phyloP scores from a whole-genome alignment of 495 filamentous ascomycete species.

The Xanthoparmelia taractica region DNA sequence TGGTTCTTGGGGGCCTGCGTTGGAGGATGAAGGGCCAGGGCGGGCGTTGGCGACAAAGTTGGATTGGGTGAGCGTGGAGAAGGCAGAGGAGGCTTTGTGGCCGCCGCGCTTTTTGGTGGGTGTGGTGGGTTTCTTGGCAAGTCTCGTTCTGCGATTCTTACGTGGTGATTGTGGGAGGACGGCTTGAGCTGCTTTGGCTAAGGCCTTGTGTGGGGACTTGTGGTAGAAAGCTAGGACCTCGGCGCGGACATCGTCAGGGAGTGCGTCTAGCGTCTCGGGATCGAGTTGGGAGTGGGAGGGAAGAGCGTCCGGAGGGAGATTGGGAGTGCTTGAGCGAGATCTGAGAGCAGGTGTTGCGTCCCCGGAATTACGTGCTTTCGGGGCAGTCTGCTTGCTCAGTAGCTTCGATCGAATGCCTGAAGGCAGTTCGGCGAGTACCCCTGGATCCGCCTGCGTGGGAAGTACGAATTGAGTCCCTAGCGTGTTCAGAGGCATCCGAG shows the following conservation, averaged over 20 bases:
- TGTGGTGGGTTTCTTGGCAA: slow-evolving; percentile 44
- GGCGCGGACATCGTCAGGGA: slow-evolving; percentile 75
- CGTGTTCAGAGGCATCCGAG: slow-evolving; percentile 63
- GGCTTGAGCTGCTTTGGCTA: slow-evolving; percentile 37
- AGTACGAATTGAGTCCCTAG: slow-evolving; percentile 82
- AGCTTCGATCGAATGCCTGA: slow-evolving; percentile 70
- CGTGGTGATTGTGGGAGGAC: slow-evolving; percentile 52
- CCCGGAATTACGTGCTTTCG: slow-evolving; percentile 30
- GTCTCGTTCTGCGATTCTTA: slow-evolving; percentile 40
- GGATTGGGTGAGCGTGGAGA: slow-evolving; percentile 53
- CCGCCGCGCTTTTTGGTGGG: slow-evolving; percentile 51
- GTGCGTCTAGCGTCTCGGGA: slow-evolving; percentile 62
- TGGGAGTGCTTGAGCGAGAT: slow-evolving; percentile 26
- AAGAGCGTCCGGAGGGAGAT: slow-evolving; percentile 24
- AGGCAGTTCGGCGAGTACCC: slow-evolving; percentile 68
- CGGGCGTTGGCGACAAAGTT: slow-evolving; percentile 47
- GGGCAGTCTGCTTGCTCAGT: slow-evolving; percentile 37
- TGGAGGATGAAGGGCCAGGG: neutral
- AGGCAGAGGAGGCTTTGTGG: slow-evolving; percentile 34
- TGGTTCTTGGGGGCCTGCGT: neutral
- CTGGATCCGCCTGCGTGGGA: slow-evolving; percentile 68
- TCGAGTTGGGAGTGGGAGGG: slow-evolving; percentile 57
- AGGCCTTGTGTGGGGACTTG: slow-evolving; percentile 27
- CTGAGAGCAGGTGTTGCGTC: slow-evolving; percentile 32
- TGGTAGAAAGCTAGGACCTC: slow-evolving; percentile 68